phyloP scores from a whole-genome alignment of 371 early-diverging fungal species.

The Choanephora cucurbitarum region DNA sequence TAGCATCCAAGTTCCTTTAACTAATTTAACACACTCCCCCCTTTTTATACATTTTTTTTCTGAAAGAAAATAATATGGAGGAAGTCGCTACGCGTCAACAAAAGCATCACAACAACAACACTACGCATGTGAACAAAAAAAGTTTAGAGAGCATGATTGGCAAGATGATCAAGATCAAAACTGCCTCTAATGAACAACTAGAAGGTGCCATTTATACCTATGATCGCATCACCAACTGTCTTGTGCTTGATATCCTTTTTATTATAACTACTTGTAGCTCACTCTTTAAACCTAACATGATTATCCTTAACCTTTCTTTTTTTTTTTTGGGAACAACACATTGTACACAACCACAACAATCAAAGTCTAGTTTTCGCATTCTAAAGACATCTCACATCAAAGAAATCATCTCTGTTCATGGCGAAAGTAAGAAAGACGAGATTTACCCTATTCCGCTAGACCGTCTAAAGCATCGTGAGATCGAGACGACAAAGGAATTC shows the following conservation, averaged over 20 bases:
- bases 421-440: constrained; percentile 12
- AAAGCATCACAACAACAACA: neutral
- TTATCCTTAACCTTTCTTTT: constrained; percentile 9
- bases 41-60: neutral
- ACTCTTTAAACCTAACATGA: neutral
- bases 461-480: constrained; percentile 63
- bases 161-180: constrained; percentile 55
- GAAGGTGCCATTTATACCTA: constrained; percentile 66
- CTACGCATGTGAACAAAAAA: constrained; percentile 4
- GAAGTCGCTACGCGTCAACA: constrained; percentile 4
- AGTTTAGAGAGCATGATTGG: constrained; percentile 43
- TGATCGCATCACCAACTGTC: constrained; percentile 62
- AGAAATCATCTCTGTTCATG: constrained; percentile 41
- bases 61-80: neutral
- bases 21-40: too few species aligned
- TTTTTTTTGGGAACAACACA: constrained; percentile 28
- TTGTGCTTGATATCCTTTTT: constrained; percentile 69
- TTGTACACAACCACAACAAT: constrained; percentile 24
- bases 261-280: constrained; percentile 5
- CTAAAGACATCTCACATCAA: constrained; percentile 64
- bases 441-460: constrained; percentile 52
- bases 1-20: too few species aligned
- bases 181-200: constrained; percentile 55
- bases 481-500: constrained; percentile 57
- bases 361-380: constrained; percentile 49